These are phyloP conservation scores for Sisymbrium irio DNA, from an alignment of 345 rosid species.

Conservation along the genomic window DNA sequence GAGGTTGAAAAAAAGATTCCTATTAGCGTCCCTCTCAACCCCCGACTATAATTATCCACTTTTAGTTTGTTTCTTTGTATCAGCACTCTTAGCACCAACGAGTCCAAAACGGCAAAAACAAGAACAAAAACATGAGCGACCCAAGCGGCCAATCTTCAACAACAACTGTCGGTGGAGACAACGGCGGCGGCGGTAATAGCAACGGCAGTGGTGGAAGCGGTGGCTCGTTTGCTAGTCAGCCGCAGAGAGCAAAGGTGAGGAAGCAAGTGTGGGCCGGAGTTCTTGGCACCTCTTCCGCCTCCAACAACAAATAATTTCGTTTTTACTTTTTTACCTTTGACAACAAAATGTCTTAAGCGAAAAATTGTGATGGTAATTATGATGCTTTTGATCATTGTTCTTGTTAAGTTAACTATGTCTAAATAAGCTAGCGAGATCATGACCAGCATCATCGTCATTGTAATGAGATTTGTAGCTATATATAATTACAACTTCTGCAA, in stretches of 20 bases:
- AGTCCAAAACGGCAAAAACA: conserved; percentile 4
- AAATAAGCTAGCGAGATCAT: not conserved
- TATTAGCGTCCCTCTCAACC: not conserved
- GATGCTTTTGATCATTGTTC: conserved; percentile 7
- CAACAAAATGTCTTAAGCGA: not conserved
- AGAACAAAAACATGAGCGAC: conserved; percentile 27
- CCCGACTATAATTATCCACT: conserved; percentile 5
- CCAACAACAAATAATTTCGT: conserved; percentile 13
- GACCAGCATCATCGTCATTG: conserved; percentile 4
- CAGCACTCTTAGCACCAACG: conserved; percentile 9
- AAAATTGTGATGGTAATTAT: conserved; percentile 11
- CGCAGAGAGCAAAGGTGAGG: conserved; percentile 32
- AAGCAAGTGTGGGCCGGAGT: conserved; percentile 33
- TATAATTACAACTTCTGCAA: not conserved
- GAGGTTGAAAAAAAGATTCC: conserved; percentile 1
- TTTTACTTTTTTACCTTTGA: not conserved
- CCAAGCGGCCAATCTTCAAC: conserved; percentile 27
- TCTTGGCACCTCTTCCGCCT: conserved; percentile 27
- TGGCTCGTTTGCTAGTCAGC: conserved; percentile 20
- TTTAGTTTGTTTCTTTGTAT: not conserved
- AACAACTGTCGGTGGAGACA: conserved; percentile 9
- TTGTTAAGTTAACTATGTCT: not conserved
- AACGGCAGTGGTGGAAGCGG: conserved; percentile 5
- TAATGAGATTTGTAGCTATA: not conserved
- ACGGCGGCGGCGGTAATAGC: not conserved